Evolutionary conservation across 179 eudicot genomes (phyloP).

Genomic region (Corrigiola litoralis): DNA sequence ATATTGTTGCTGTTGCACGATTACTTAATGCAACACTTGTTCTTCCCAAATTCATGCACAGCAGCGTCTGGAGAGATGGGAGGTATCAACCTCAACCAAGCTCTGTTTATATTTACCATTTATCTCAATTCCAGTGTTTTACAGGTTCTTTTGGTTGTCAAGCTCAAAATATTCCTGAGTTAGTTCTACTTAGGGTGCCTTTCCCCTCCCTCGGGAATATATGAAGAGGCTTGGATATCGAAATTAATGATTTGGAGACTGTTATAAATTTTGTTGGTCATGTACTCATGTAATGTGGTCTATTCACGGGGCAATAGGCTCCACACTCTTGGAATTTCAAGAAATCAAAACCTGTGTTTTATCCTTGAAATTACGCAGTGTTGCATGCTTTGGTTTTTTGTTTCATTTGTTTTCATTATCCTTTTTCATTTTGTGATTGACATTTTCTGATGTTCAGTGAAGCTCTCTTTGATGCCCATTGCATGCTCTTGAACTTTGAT

Average conservation of each 20-base stretch:
- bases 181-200: not conserved
- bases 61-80: constrained; percentile 94
- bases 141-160: constrained; percentile 5
- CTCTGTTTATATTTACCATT: not conserved
- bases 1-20: constrained; percentile 93
- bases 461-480: not conserved
- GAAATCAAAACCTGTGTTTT: not conserved
- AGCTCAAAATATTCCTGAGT: not conserved
- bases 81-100: constrained; percentile 38
- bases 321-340: not conserved
- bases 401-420: not conserved
- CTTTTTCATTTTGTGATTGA: not conserved
- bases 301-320: not conserved
- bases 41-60: constrained; percentile 84
- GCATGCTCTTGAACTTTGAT: not conserved
- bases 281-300: too few relatives aligned
- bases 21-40: constrained; percentile 97
- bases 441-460: not conserved
- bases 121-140: constrained; percentile 1
- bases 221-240: not conserved
- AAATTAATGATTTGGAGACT: not conserved
- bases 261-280: not conserved
- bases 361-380: not conserved
- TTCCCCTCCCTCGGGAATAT: not conserved
- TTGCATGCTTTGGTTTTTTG: not conserved